Evolutionary conservation across 2,329 filamentous ascomycete genomes (phyloP).

Genomic region (Stenocarpella maydis): DNA sequence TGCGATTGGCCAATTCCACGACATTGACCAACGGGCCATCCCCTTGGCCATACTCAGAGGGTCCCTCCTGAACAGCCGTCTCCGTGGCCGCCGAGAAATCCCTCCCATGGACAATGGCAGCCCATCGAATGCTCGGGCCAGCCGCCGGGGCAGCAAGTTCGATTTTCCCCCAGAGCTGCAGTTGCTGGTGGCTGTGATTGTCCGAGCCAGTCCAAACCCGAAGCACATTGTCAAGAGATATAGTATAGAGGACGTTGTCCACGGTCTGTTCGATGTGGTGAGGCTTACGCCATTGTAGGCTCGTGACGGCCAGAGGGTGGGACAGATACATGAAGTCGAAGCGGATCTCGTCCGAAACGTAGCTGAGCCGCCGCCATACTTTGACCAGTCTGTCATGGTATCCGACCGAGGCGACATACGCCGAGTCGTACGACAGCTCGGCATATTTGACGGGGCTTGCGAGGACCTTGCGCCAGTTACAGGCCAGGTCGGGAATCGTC

Average conservation of each 20-base stretch:
- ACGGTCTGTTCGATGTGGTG: constrained; percentile 78
- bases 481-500: constrained; percentile 57
- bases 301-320: constrained; percentile 84
- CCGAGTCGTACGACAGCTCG: constrained; percentile 84
- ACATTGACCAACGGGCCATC: constrained; percentile 83
- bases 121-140: constrained; percentile 62
- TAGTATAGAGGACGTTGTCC: constrained; percentile 90
- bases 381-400: constrained; percentile 85
- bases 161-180: constrained; percentile 83
- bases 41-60: constrained; percentile 65
- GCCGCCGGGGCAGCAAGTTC: constrained; percentile 68
- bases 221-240: constrained; percentile 81
- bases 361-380: constrained; percentile 88
- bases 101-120: constrained; percentile 83
- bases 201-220: constrained; percentile 86
- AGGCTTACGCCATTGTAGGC: constrained; percentile 84
- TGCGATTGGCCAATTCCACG: constrained; percentile 84
- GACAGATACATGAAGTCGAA: constrained; percentile 92
- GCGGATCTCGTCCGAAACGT: constrained; percentile 80
- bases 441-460: constrained; percentile 79
- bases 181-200: constrained; percentile 71
- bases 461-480: constrained; percentile 78
- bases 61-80: constrained; percentile 70
- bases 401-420: constrained; percentile 84
- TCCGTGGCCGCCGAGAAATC: constrained; percentile 83